phyloP scores from a whole-genome alignment of 805 yeast genomes.

The Candida caryicola region DNA sequence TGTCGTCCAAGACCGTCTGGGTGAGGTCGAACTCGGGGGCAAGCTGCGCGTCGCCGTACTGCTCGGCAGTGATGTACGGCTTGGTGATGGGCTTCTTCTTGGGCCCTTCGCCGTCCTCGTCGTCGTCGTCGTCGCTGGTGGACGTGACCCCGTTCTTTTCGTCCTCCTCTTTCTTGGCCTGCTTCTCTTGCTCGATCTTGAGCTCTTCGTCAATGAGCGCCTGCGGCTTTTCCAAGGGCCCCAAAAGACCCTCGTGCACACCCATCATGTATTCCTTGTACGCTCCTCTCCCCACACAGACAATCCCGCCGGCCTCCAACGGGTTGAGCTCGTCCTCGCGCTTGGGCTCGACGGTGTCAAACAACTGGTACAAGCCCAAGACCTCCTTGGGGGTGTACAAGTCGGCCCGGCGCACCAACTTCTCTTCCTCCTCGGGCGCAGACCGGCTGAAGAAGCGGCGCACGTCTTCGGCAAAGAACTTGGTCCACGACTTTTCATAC shows the following conservation, averaged over 20 bases:
- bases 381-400: conserved; percentile 45
- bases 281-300: conserved; percentile 94
- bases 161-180: conserved; percentile 12
- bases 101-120: conserved; percentile 25
- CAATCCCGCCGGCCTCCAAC: conserved; percentile 71
- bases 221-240: conserved; percentile 64
- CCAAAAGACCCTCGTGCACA: conserved; percentile 89
- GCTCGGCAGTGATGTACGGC: conserved; percentile 61
- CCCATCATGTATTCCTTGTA: conserved; percentile 90
- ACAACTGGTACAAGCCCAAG: conserved; percentile 52
- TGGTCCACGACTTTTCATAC: conserved; percentile 27
- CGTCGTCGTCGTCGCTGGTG: conserved; percentile 21
- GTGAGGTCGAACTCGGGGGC: conserved; percentile 60
- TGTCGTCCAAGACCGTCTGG: conserved; percentile 23
- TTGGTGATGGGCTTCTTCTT: conserved; percentile 49
- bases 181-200: conserved; percentile 10
- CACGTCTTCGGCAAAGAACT: conserved; percentile 19
- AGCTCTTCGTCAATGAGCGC: conserved; percentile 25
- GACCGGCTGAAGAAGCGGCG: conserved; percentile 19
- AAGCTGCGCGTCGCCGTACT: conserved; percentile 51
- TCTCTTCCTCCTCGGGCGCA: conserved; percentile 25
- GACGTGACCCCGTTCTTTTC: conserved; percentile 14
- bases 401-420: conserved; percentile 27
- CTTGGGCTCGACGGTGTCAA: conserved; percentile 33
- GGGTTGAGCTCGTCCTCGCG: conserved; percentile 48